These are phyloP conservation scores for Raffaelea albimanens DNA, from an alignment of 2,329 filamentous ascomycete genomes.

Conservation along the genomic window DNA sequence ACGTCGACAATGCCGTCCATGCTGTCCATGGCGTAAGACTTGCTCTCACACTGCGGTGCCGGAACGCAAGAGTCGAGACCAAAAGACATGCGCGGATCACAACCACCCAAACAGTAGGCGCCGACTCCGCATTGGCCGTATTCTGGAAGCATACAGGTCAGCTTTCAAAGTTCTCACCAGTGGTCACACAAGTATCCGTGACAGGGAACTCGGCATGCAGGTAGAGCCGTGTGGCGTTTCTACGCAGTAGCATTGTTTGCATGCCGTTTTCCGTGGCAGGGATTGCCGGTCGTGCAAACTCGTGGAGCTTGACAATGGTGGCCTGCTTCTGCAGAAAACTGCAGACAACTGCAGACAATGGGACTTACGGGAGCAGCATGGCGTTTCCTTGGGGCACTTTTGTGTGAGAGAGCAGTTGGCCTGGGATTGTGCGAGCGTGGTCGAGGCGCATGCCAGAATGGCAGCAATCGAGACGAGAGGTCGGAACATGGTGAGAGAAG, in stretches of 20 bases:
- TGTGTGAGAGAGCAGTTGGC: slow-evolving; percentile 1
- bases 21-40: slow-evolving; percentile 63
- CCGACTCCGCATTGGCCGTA: slow-evolving; percentile 90
- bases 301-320: too few species aligned
- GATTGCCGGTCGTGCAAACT: too few species aligned
- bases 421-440: background rate
- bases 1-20: slow-evolving; percentile 63
- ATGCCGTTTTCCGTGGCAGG: too few species aligned
- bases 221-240: too few species aligned
- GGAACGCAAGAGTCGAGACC: slow-evolving; percentile 78
- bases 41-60: slow-evolving; percentile 68
- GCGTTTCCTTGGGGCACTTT: slow-evolving; percentile 5
- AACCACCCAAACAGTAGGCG: slow-evolving; percentile 91
- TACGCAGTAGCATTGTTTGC: too few species aligned
- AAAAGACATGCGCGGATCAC: slow-evolving; percentile 79
- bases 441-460: background rate
- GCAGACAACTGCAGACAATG: too few species aligned
- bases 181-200: too few species aligned
- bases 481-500: background rate
- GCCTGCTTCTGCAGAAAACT: too few species aligned
- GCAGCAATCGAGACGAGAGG: background rate
- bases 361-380: slow-evolving; percentile 10
- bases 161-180: too few species aligned
- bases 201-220: too few species aligned
- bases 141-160: too few species aligned